These are phyloP conservation scores for Zizania palustris DNA, from an alignment of 202 grass and related monocot genomes.

Conservation along the genomic window DNA sequence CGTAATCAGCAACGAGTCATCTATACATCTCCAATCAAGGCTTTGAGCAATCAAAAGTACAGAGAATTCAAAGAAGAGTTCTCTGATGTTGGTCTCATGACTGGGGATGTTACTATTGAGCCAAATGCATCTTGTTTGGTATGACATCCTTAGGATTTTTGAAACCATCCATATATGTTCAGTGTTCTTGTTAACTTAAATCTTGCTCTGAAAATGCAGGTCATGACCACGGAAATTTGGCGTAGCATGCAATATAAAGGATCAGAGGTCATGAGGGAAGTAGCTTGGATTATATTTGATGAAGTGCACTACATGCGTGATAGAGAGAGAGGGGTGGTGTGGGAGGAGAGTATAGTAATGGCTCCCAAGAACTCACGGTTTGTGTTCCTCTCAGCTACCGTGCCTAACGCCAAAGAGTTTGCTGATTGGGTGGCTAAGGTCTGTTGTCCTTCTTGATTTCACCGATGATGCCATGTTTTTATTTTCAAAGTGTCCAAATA, in stretches of 20 bases:
- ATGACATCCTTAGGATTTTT: not conserved
- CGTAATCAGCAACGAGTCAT: constrained; percentile 86
- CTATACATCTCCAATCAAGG: constrained; percentile 97
- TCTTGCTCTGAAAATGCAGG: constrained; percentile 42
- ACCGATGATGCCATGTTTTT: not conserved
- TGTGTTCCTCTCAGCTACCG: constrained; percentile 92
- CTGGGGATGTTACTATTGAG: constrained; percentile 90
- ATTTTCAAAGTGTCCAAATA: not conserved
- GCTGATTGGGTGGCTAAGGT: constrained; percentile 99
- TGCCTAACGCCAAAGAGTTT: constrained; percentile 95
- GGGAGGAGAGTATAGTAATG: constrained; percentile 99
- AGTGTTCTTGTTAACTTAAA: constrained; percentile 3
- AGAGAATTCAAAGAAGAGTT: constrained; percentile 97
- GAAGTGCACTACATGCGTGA: constrained; percentile 99
- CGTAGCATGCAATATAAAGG: constrained; percentile 98
- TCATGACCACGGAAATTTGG: constrained; percentile 99
- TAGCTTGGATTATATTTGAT: constrained; percentile 96
- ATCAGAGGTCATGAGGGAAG: constrained; percentile 93
- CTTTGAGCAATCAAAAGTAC: constrained; percentile 96
- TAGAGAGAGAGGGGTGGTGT: constrained; percentile 94
- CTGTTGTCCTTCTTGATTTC: not conserved
- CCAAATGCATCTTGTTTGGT: constrained; percentile 95
- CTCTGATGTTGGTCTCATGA: constrained; percentile 88
- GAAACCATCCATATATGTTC: not conserved
- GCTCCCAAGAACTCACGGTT: constrained; percentile 90